Base-by-base conservation (phyloP, 2,329 filamentous ascomycete species). In the Neurospora sp. region DNA sequence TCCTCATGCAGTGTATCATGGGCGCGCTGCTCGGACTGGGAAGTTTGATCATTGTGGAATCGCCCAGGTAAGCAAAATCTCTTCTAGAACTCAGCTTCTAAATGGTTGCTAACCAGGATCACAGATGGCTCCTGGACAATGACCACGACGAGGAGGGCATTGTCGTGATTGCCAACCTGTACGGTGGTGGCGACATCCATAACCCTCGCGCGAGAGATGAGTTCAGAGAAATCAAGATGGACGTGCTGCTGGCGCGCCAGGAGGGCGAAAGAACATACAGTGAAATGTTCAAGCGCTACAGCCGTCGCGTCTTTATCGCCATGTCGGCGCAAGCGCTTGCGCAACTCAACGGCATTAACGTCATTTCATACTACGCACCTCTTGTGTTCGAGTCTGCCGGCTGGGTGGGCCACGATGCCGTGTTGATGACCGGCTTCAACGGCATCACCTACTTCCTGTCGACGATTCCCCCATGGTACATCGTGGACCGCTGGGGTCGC, bases 191-290 rank as follows among this genome's bases (percentile, higher is more conserved):
- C 71, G 96, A 99, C 79, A 94, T 98, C 72, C 94, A 97, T 81
- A 92, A 97, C 79, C 83, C 90, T 71, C 96, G 96, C 80, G 96
- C 96, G 1, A 89, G 94, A 70, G 94, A 97, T 69, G 96, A 99
- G 80, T 99, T 96, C 81, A 92, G 95, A 76, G 96, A 98, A 77
- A 99, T 99, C 83, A 99, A 99, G 84, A 97, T 97, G 92, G 90
- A 95, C 76, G 96, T 99, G 38, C 87, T 99, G 40, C 84, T 98
- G 33, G 90, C 95, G 79, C 92, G 96, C 68, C 93, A 97, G 81
- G 96, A 99, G 82, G 96, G 96, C 75, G 96, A 98, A 82, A 88
- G 96, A 74, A 89, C 92, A 0, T 99, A 98, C 80, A 76, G 81
- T 46, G 96, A 98, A 72, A 99, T 99, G 96, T 99, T 98, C 85